Percentiles rank a stretch among this genome's conserved stretches.
Evolutionary conservation across 768 basidiomycete species (phyloP).

Genomic region (Mycena alexandri): DNA sequence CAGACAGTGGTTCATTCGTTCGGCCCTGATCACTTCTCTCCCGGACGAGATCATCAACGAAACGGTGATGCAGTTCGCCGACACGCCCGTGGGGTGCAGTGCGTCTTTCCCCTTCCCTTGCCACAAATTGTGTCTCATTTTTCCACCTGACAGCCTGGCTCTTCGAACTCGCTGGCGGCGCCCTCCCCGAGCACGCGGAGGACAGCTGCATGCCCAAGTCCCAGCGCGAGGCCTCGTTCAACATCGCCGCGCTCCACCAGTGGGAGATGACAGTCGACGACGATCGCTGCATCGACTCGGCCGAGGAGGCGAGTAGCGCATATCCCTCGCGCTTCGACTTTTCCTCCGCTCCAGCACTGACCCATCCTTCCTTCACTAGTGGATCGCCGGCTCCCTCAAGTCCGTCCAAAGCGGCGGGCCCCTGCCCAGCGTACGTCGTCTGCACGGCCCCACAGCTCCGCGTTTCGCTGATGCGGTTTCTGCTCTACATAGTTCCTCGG

Average conservation of each 20-base stretch:
- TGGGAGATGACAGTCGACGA: slow-evolving; percentile 91
- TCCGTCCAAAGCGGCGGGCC: slow-evolving; percentile 84
- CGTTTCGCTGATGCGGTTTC: slow-evolving; percentile 35
- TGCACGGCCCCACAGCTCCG: slow-evolving; percentile 31
- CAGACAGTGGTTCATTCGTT: slow-evolving; percentile 93
- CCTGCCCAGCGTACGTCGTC: slow-evolving; percentile 79
- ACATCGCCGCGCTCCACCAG: slow-evolving; percentile 91
- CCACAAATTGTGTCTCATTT: slow-evolving; percentile 14
- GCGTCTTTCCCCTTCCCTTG: slow-evolving; percentile 48
- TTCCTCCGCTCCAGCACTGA: slow-evolving; percentile 17
- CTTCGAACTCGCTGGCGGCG: slow-evolving; percentile 91
- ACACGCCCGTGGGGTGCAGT: slow-evolving; percentile 94
- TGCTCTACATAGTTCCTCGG: slow-evolving; percentile 73
- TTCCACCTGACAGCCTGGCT: slow-evolving; percentile 76
- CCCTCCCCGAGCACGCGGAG: slow-evolving; percentile 74
- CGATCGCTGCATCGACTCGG: slow-evolving; percentile 82
- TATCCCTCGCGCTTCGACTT: neutral
- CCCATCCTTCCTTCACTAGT: slow-evolving; percentile 57
- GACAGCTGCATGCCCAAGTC: slow-evolving; percentile 80
- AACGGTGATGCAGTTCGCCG: slow-evolving; percentile 84
- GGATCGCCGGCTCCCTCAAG: slow-evolving; percentile 82
- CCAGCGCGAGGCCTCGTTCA: slow-evolving; percentile 86
- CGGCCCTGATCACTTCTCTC: slow-evolving; percentile 83
- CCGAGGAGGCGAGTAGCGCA: slow-evolving; percentile 73
- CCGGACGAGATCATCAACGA: slow-evolving; percentile 89